phyloP scores from a whole-genome alignment of 495 filamentous ascomycete genomes.

The Acidiella bohemica region DNA sequence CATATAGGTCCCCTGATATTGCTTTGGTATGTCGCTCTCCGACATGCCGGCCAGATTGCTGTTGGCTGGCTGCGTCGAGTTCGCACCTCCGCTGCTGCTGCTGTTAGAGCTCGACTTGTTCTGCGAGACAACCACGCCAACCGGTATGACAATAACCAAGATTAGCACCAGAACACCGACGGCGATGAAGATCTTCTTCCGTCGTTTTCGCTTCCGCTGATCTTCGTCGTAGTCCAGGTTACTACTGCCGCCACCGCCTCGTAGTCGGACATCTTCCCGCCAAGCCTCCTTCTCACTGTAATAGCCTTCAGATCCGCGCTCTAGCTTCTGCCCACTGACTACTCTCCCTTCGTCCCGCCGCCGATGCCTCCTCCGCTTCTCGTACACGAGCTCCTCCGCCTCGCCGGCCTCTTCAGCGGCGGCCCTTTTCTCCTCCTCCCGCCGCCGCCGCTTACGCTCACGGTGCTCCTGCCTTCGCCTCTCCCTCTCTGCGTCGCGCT shows the following conservation, averaged over 20 bases:
- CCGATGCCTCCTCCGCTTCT: conserved; percentile 9
- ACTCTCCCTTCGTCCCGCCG: conserved; percentile 23
- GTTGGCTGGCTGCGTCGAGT: conserved; percentile 34
- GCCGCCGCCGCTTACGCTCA: conserved; percentile 14
- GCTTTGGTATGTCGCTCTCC: conserved; percentile 48
- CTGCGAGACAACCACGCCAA: conserved; percentile 58
- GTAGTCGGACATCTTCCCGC: conserved; percentile 22
- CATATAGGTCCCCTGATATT: conserved; percentile 58
- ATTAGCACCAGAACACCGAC: conserved; percentile 47
- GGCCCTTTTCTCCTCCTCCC: conserved; percentile 27
- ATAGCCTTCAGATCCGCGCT: conserved; percentile 23
- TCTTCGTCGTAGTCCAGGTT: conserved; percentile 23
- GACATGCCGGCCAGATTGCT: conserved; percentile 46
- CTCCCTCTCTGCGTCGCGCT: conserved; percentile 21
- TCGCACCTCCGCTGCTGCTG: conserved; percentile 18
- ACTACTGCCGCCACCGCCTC: conserved; percentile 20
- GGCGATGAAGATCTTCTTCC: conserved; percentile 33
- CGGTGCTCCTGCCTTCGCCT: conserved; percentile 21
- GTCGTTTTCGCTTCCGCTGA: conserved; percentile 21
- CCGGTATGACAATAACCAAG: conserved; percentile 57
- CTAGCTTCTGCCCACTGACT: conserved; percentile 27
- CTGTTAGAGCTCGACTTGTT: conserved; percentile 35
- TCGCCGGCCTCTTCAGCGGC: conserved; percentile 1
- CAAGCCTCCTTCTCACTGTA: conserved; percentile 23
- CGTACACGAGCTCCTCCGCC: conserved; percentile 6